Evolutionary conservation across 2,329 filamentous ascomycete species (phyloP).

Genomic region (Colletotrichum theobromicola): DNA sequence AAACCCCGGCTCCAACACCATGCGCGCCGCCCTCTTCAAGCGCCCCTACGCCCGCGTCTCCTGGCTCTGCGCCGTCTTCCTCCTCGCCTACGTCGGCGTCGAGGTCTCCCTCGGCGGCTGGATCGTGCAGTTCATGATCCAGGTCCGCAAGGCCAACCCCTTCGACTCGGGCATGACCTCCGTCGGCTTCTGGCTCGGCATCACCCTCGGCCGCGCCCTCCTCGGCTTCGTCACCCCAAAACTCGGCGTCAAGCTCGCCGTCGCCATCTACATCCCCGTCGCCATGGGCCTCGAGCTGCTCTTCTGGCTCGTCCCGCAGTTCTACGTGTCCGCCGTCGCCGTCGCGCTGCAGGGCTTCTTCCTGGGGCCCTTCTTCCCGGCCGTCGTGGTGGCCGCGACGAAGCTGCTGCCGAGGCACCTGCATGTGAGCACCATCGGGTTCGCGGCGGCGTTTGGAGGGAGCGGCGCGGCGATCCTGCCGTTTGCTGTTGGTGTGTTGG

Average conservation of each 20-base stretch:
- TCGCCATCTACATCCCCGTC: constrained; percentile 67
- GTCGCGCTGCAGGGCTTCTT: constrained; percentile 80
- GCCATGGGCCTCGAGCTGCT: constrained; percentile 72
- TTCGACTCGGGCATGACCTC: constrained; percentile 78
- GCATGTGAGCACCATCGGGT: constrained; percentile 80
- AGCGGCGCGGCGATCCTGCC: constrained; percentile 73
- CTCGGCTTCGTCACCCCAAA: constrained; percentile 76
- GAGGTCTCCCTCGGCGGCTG: constrained; percentile 81
- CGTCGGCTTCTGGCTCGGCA: constrained; percentile 82
- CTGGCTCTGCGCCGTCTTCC: constrained; percentile 75
- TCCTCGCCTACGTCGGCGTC: constrained; percentile 77
- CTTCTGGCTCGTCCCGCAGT: constrained; percentile 83
- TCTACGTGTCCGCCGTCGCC: constrained; percentile 75
- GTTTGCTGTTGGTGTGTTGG: constrained; percentile 70
- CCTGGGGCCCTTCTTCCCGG: constrained; percentile 78
- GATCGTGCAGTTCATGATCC: constrained; percentile 86
- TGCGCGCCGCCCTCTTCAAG: constrained; percentile 45
- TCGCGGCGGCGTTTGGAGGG: constrained; percentile 77
- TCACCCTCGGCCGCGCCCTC: constrained; percentile 73
- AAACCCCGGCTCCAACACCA: constrained; percentile 26
- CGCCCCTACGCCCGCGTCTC: constrained; percentile 56
- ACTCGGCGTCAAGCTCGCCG: constrained; percentile 71
- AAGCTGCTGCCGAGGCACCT: constrained; percentile 72
- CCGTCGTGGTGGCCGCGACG: constrained; percentile 72
- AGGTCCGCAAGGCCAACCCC: constrained; percentile 68